phyloP scores from a whole-genome alignment of 805 yeast species.

The Saccharomycopsis microspora region DNA sequence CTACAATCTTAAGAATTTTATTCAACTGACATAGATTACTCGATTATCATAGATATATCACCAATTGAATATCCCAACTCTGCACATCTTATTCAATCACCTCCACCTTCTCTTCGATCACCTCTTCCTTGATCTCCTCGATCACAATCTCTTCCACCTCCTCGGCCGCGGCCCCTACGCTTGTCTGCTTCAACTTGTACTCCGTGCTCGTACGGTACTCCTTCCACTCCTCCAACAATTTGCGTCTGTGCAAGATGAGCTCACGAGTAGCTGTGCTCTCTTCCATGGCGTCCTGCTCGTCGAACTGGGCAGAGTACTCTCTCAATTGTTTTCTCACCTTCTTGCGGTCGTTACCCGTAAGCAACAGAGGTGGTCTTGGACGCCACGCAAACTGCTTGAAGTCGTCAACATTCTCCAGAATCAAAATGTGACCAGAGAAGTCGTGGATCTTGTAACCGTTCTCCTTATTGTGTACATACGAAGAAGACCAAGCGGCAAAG shows the following conservation, averaged over 20 bases:
- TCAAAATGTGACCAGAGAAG: slow-evolving; percentile 64
- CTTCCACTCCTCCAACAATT: slow-evolving; percentile 75
- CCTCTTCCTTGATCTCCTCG: slow-evolving; percentile 71
- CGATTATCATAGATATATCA: neutral
- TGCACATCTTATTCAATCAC: slow-evolving; percentile 32
- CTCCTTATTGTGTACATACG: slow-evolving; percentile 74
- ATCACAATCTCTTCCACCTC: slow-evolving; percentile 48
- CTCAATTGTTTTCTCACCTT: slow-evolving; percentile 82
- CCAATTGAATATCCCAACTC: neutral
- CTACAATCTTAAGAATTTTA: too few relatives aligned
- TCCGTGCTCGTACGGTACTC: slow-evolving; percentile 54
- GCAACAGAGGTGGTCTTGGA: slow-evolving; percentile 81
- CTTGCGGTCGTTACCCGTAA: slow-evolving; percentile 73
- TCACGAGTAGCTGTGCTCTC: slow-evolving; percentile 88
- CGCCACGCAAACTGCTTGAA: slow-evolving; percentile 93
- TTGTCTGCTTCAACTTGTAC: slow-evolving; percentile 35
- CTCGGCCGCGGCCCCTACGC: slow-evolving; percentile 30
- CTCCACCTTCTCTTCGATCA: slow-evolving; percentile 63
- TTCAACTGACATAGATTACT: too few relatives aligned
- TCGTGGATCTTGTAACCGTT: slow-evolving; percentile 87
- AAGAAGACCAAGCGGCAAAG: slow-evolving; percentile 78
- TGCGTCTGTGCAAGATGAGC: slow-evolving; percentile 73
- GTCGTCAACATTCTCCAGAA: slow-evolving; percentile 68
- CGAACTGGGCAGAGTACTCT: slow-evolving; percentile 87
- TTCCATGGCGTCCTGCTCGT: slow-evolving; percentile 91